A percentile compares a stretch with the other conserved stretches of the same genome.
Conservation (phyloP, 2,329 filamentous ascomycete species). For the Alternaria triticimaculans region DNA sequence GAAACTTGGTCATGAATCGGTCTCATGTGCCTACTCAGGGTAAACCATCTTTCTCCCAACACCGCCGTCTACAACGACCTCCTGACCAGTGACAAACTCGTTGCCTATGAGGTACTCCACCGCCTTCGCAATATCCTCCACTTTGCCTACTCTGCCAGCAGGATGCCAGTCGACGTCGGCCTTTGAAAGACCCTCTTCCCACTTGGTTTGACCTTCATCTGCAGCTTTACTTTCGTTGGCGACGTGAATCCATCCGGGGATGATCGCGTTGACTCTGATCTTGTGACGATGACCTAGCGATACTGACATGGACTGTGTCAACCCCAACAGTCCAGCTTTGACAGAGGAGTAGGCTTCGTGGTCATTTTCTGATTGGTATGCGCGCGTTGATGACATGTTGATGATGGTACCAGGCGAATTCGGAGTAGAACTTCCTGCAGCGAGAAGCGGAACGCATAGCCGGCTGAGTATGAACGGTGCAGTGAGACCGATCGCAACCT, state of each 20-base stretch:
- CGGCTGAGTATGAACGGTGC: constrained; percentile 43
- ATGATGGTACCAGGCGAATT: constrained; percentile 47
- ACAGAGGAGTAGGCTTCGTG: constrained; percentile 60
- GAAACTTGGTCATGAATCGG: not conserved
- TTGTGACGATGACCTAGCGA: constrained; percentile 52
- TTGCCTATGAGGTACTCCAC: constrained; percentile 51
- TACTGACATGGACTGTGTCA: constrained; percentile 58
- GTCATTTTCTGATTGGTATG: constrained; percentile 57
- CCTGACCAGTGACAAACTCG: constrained; percentile 54
- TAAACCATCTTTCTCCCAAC: constrained; percentile 57
- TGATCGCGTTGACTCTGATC: constrained; percentile 57
- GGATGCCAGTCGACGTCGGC: constrained; percentile 59
- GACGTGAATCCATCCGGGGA: constrained; percentile 62
- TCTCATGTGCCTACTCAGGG: constrained; percentile 23
- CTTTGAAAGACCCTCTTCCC: constrained; percentile 56
- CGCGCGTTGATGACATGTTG: constrained; percentile 59
- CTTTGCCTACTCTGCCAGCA: constrained; percentile 58
- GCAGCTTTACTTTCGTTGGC: constrained; percentile 51
- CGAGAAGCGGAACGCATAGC: constrained; percentile 41
- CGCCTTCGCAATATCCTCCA: constrained; percentile 54
- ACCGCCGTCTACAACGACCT: constrained; percentile 57
- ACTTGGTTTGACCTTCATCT: constrained; percentile 50
- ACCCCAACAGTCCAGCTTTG: constrained; percentile 59
- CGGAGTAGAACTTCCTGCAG: constrained; percentile 20
- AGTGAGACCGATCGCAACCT: constrained; percentile 44